Evolutionary conservation across 805 yeast species (phyloP), one percentile per base, ranked within the genome.

Genomic region (Zygosaccharomyces siamensis): DNA sequence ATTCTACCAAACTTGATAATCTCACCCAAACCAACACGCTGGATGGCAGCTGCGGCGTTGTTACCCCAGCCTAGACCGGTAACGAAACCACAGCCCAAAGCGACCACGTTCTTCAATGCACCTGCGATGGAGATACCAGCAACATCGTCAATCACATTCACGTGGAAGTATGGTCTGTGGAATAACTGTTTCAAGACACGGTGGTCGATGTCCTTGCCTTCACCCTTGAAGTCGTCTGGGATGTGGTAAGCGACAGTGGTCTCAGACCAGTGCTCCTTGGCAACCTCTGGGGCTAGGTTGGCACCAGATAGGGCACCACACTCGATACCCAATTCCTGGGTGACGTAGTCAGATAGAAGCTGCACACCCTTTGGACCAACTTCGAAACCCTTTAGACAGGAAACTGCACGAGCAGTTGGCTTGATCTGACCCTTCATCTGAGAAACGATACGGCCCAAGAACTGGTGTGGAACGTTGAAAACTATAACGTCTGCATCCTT

Each of bases 51-150:
- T 71, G 92, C 89, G 56, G 99, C 98, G 68, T 93, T 93, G 71
- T 89, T 96, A 69, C 99, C 99, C 99, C 99, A 93, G 55, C 95
- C 96, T 55, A 87, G 78, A 60, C 99, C 99, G 71, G 89, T 96
- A 54, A 92, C 98, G 66, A 93, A 87, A 48, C 99, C 99, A 53
- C 95, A 97, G 55, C 96, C 95, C 64, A 89, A 75, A 32, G 99
- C 99, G 54, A 92, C 92, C 46, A 93, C 87, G 72, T 93, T 93
- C 75, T 93, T 93, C 70, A 93, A 79, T 8, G 99, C 99, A 66
- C 99, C 99, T 39, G 96, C 95, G 52, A 93, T 80, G 2, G 97
- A 88, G 50, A 89, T 93, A 67, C 99, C 99, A 21, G 95, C 95
- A 49, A 92, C 95, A 68, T 93, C 99, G 51, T 83, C 83, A 50